These are phyloP conservation scores for Monosporascus sp. DNA, from an alignment of 2,329 filamentous ascomycete species.

Conservation along the genomic window DNA sequence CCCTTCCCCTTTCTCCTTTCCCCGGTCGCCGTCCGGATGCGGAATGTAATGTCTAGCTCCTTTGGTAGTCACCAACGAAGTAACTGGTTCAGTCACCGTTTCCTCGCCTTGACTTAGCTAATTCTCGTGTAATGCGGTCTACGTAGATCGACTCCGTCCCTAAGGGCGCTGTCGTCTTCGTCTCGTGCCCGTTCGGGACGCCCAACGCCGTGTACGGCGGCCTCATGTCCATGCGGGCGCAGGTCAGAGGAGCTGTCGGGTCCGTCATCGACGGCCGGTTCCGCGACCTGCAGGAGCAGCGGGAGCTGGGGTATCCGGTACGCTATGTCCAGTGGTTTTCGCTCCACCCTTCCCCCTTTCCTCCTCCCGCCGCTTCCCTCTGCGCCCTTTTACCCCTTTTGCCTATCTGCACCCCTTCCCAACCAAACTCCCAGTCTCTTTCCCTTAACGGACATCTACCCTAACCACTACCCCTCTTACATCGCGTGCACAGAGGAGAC, in stretches of 20 bases:
- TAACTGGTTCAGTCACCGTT: too few relatives aligned
- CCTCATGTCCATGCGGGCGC: slow-evolving; percentile 45
- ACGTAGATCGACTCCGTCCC: slow-evolving; percentile 44
- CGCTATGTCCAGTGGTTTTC: neutral
- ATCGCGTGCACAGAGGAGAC: neutral
- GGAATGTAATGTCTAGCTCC: too few relatives aligned
- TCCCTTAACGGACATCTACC: neutral
- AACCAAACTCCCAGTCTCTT: too few relatives aligned
- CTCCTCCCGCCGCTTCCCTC: neutral
- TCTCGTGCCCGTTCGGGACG: slow-evolving; percentile 39
- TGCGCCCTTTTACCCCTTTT: too few relatives aligned
- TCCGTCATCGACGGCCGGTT: slow-evolving; percentile 47
- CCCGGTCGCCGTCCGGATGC: too few relatives aligned
- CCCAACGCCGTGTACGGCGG: slow-evolving; percentile 50
- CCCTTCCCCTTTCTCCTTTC: neutral
- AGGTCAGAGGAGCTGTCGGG: slow-evolving; percentile 37
- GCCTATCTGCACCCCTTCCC: neutral
- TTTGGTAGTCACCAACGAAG: too few relatives aligned
- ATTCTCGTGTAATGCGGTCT: neutral
- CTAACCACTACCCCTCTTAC: neutral
- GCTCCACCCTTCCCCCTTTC: neutral
- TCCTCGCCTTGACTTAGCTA: neutral
- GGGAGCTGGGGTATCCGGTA: slow-evolving; percentile 40
- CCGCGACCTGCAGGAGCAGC: slow-evolving; percentile 48
- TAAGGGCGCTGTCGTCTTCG: slow-evolving; percentile 40